phyloP scores from a whole-genome alignment of 2,329 filamentous ascomycete genomes.

The Sporothrix euskadiensis region DNA sequence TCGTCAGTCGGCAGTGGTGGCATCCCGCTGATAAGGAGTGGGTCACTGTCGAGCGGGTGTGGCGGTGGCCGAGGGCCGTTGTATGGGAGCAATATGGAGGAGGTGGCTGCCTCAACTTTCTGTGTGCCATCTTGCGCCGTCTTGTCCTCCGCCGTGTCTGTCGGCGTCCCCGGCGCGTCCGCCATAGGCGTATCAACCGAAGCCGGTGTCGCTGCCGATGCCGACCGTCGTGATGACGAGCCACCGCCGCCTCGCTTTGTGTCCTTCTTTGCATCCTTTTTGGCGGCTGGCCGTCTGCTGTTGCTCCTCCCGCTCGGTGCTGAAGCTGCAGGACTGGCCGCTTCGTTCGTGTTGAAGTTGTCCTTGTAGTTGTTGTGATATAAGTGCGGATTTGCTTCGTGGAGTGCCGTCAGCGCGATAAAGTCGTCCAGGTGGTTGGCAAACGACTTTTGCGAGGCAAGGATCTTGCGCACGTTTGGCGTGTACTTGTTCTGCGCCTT shows the following conservation, averaged over 20 bases:
- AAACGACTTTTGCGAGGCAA: constrained; percentile 80
- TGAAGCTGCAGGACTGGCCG: not conserved
- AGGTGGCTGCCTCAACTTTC: constrained; percentile 30
- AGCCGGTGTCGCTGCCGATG: constrained; percentile 15
- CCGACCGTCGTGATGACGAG: constrained; percentile 15
- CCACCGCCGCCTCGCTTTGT: not conserved
- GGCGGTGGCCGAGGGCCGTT: constrained; percentile 39
- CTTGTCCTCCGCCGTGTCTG: not conserved
- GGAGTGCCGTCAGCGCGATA: constrained; percentile 60
- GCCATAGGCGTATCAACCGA: constrained; percentile 41
- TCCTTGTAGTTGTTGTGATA: constrained; percentile 32
- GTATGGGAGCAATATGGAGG: constrained; percentile 42
- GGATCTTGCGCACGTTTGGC: constrained; percentile 70
- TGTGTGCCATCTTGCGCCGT: not conserved
- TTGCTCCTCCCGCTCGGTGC: not conserved
- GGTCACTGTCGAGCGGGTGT: constrained; percentile 55
- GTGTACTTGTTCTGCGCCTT: constrained; percentile 60
- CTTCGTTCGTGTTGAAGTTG: not conserved
- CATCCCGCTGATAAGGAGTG: constrained; percentile 59
- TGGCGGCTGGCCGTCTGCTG: constrained; percentile 19
- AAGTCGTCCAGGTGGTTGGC: constrained; percentile 81
- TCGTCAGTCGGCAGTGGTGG: constrained; percentile 59
- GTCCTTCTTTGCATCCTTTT: constrained; percentile 7
- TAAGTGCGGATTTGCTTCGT: constrained; percentile 41
- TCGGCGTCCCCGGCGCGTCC: constrained; percentile 38